These are phyloP conservation scores for Rhamnella rubrinervis DNA, from an alignment of 331 rosid species.

Conservation along the genomic window DNA sequence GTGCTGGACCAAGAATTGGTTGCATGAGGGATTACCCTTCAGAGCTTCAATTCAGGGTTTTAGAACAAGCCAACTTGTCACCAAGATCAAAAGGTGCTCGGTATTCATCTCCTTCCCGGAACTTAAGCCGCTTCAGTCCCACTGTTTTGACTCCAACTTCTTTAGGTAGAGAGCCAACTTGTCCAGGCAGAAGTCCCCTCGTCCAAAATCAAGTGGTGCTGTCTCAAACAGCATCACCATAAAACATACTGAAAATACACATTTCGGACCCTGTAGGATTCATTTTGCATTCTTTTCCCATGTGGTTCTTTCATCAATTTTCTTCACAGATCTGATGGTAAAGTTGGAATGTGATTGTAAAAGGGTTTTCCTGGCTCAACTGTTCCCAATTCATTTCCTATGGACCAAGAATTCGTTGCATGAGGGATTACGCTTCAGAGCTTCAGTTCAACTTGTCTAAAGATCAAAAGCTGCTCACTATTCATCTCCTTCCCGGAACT, in stretches of 20 bases:
- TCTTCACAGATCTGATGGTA: background rate
- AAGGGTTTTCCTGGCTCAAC: constrained; percentile 1
- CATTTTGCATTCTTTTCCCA: constrained; percentile 2
- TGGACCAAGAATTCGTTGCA: constrained; percentile 87
- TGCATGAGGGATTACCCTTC: constrained; percentile 91
- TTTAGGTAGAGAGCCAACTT: constrained; percentile 15
- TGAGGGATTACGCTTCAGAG: constrained; percentile 86
- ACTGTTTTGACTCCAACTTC: constrained; percentile 4
- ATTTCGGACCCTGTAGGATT: background rate
- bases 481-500: constrained; percentile 15
- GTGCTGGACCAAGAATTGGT: constrained; percentile 85
- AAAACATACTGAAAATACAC: too few relatives aligned
- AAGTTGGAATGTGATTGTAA: constrained; percentile 6
- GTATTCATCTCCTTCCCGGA: constrained; percentile 14
- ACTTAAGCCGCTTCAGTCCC: constrained; percentile 12
- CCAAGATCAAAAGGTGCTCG: constrained; percentile 38
- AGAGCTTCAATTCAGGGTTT: constrained; percentile 60
- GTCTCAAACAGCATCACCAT: background rate
- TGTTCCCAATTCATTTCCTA: too few relatives aligned
- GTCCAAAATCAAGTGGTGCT: background rate
- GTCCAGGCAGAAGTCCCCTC: background rate
- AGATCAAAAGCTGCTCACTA: constrained; percentile 21
- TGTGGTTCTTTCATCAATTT: background rate
- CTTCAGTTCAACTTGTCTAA: constrained; percentile 66
- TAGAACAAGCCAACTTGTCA: constrained; percentile 70